Conservation (phyloP, 345 rosid species). For the Nephelium lappaceum region DNA sequence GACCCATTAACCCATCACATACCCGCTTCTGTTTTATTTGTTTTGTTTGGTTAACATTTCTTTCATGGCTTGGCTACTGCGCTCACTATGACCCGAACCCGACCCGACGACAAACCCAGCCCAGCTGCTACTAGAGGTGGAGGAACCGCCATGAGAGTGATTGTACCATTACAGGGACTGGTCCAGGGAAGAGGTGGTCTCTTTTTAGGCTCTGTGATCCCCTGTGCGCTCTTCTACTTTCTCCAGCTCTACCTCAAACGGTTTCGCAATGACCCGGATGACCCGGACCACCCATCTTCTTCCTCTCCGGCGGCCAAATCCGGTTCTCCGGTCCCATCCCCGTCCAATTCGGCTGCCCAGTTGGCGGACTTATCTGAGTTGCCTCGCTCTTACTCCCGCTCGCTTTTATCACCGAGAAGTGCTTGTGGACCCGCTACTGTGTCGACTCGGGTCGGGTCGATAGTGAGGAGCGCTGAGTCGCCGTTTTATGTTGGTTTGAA, state of each 20-base stretch:
- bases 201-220: constrained; percentile 86
- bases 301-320: constrained; percentile 15
- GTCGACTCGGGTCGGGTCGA: constrained; percentile 54
- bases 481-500: constrained; percentile 54
- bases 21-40: not conserved
- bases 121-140: constrained; percentile 42
- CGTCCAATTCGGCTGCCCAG: constrained; percentile 53
- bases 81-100: constrained; percentile 65
- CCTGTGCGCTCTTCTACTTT: constrained; percentile 93
- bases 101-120: constrained; percentile 37
- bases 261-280: constrained; percentile 49
- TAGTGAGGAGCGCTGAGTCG: constrained; percentile 57
- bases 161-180: constrained; percentile 90
- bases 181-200: constrained; percentile 94
- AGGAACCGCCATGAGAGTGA: constrained; percentile 86
- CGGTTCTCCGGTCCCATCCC: constrained; percentile 38
- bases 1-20: constrained; percentile 26
- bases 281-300: constrained; percentile 33
- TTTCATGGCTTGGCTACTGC: constrained; percentile 25
- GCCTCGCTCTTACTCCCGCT: constrained; percentile 63
- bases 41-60: not conserved
- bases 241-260: constrained; percentile 82
- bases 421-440: constrained; percentile 57
- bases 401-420: constrained; percentile 67
- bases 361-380: constrained; percentile 59